phyloP scores from a whole-genome alignment of 768 basidiomycete genomes.

The Trametes elegans region DNA sequence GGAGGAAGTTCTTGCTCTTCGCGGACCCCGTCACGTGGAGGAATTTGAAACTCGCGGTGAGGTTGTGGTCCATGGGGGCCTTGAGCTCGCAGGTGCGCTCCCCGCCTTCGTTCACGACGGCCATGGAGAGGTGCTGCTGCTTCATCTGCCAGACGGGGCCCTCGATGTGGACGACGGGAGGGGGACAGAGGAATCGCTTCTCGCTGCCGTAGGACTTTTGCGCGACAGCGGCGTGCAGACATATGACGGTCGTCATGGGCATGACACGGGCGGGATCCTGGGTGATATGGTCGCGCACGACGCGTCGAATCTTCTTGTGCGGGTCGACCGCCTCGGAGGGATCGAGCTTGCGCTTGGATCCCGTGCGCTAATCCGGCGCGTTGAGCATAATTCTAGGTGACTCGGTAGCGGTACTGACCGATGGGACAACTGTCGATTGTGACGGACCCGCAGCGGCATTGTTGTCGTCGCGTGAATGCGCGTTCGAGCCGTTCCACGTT shows the following conservation, averaged over 20 bases:
- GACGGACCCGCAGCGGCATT: slow-evolving; percentile 12
- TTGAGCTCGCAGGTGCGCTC: slow-evolving; percentile 85
- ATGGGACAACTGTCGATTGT: neutral
- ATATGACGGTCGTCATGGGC: slow-evolving; percentile 89
- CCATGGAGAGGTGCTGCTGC: slow-evolving; percentile 78
- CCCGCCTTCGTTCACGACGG: slow-evolving; percentile 79
- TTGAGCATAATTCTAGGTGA: slow-evolving; percentile 11
- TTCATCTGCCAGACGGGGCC: slow-evolving; percentile 86
- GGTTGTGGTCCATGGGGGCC: slow-evolving; percentile 76
- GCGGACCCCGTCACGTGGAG: slow-evolving; percentile 86
- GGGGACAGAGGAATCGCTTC: slow-evolving; percentile 91
- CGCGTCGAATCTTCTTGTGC: slow-evolving; percentile 79
- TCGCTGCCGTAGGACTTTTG: slow-evolving; percentile 97
- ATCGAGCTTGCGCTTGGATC: slow-evolving; percentile 76
- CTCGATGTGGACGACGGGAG: slow-evolving; percentile 90
- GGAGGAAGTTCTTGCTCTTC: slow-evolving; percentile 86
- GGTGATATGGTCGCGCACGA: slow-evolving; percentile 78
- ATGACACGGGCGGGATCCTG: slow-evolving; percentile 73
- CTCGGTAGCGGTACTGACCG: slow-evolving; percentile 7
- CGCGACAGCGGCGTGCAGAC: slow-evolving; percentile 88
- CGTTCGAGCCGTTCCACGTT: slow-evolving; percentile 5
- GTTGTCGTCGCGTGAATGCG: slow-evolving; percentile 11
- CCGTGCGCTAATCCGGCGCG: slow-evolving; percentile 34
- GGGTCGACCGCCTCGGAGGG: slow-evolving; percentile 56
- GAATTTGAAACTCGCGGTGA: slow-evolving; percentile 90